A percentile compares a stretch with the other conserved stretches of the same genome.
These are phyloP conservation scores for Arachis stenosperma DNA, from an alignment of 306 rosid species.

Conservation along the genomic window DNA sequence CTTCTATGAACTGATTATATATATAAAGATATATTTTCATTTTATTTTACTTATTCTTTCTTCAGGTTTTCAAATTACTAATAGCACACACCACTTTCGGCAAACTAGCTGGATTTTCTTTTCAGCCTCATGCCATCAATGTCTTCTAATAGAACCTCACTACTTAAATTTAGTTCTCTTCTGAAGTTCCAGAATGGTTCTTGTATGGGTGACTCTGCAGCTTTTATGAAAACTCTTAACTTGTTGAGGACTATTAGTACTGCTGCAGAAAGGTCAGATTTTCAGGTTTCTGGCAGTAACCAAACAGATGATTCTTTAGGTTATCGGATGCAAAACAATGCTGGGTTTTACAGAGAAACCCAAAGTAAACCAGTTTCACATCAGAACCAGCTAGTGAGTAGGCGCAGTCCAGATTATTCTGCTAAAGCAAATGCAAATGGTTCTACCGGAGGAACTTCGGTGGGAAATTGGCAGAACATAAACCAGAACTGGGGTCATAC, in stretches of 20 bases:
- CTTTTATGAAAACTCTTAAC: constrained; percentile 32
- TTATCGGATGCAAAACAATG: constrained; percentile 37
- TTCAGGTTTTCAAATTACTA: neutral
- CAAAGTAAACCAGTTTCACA: neutral
- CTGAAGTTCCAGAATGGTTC: constrained; percentile 25
- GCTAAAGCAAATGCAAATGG: constrained; percentile 22
- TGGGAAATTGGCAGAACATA: neutral
- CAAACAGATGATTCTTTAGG: constrained; percentile 40
- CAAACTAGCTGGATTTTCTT: neutral
- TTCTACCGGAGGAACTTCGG: neutral
- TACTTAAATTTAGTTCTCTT: constrained; percentile 36
- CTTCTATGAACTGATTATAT: neutral
- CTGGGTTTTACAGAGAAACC: constrained; percentile 28
- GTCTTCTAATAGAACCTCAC: constrained; percentile 42
- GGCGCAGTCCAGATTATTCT: constrained; percentile 11
- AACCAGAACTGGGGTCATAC: neutral
- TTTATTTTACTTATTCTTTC: neutral
- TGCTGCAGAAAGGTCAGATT: constrained; percentile 50
- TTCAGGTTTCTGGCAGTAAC: constrained; percentile 32
- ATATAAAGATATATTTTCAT: too few relatives aligned
- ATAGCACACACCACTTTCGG: neutral
- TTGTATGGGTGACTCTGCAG: constrained; percentile 4
- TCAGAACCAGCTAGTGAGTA: neutral
- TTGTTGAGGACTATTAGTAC: constrained; percentile 44
- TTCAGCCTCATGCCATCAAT: constrained; percentile 27